Evolutionary conservation across 148 eudicot species (phyloP).

Genomic region (Fagopyrum tataricum): DNA sequence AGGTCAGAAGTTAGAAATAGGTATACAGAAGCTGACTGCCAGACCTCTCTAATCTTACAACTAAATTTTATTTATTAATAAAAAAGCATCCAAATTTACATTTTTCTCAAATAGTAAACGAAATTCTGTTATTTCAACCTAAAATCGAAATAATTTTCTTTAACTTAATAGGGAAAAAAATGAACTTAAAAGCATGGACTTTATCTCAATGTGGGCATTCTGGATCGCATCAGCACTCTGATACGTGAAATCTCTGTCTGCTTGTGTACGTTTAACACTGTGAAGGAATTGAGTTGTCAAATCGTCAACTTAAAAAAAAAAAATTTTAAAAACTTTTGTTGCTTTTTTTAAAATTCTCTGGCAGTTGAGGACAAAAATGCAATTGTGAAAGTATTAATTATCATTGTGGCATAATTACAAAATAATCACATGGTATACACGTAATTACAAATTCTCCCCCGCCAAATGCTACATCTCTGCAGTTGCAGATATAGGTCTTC

Average conservation of each 20-base stretch:
- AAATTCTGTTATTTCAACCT: not conserved
- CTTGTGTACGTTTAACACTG: constrained; percentile 2
- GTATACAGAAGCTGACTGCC: not conserved
- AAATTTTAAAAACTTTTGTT: not conserved
- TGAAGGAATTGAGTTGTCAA: constrained; percentile 1
- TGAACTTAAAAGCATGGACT: not conserved
- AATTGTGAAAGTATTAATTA: not conserved
- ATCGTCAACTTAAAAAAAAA: constrained; percentile 7
- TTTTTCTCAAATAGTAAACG: not conserved
- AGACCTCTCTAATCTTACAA: not conserved
- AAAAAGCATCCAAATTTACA: not conserved
- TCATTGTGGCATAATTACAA: constrained; percentile 7
- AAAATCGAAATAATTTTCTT: not conserved
- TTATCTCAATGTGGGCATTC: constrained; percentile 1
- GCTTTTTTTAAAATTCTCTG: not conserved
- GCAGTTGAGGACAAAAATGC: not conserved
- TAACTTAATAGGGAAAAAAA: constrained; percentile 1
- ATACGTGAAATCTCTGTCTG: constrained; percentile 8
- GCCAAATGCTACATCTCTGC: constrained; percentile 4
- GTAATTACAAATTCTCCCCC: constrained; percentile 11
- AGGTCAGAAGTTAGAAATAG: constrained; percentile 2
- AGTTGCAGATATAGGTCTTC: not conserved
- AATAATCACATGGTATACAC: constrained; percentile 11
- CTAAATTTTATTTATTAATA: not conserved
- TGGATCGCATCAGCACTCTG: constrained; percentile 8